These are phyloP conservation scores for Fusarium zealandicum DNA, from an alignment of 2,329 filamentous ascomycete genomes.

Conservation along the genomic window DNA sequence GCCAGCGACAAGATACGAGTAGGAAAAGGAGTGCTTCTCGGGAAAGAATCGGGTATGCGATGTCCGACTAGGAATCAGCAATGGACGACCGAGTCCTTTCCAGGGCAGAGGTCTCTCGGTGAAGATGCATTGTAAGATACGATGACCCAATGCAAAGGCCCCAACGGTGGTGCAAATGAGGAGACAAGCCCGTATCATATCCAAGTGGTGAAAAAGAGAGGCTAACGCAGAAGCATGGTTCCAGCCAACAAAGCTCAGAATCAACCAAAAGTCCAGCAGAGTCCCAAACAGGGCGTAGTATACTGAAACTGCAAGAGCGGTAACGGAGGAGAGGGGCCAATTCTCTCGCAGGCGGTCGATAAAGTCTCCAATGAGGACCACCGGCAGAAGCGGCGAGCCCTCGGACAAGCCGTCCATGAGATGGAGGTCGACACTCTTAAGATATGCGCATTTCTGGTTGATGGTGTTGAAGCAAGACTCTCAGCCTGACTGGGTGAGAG, in stretches of 20 bases:
- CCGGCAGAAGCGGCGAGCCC: constrained; percentile 34
- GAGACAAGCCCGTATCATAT: constrained; percentile 3
- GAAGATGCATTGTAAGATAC: not conserved
- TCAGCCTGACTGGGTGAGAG: constrained; percentile 4
- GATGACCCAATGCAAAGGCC: not conserved
- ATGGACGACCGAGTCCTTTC: constrained; percentile 44
- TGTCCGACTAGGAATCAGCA: constrained; percentile 70
- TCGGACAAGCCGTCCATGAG: constrained; percentile 42
- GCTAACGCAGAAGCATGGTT: constrained; percentile 8
- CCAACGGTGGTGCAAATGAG: not conserved
- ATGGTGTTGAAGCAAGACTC: not conserved
- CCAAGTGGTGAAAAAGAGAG: constrained; percentile 3
- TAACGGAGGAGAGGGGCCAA: not conserved
- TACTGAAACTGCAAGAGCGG: constrained; percentile 1
- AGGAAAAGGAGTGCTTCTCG: constrained; percentile 70
- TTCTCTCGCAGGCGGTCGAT: constrained; percentile 18
- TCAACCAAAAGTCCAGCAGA: constrained; percentile 37
- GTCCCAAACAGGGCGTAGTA: constrained; percentile 34
- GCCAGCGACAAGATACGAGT: constrained; percentile 74
- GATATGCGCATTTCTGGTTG: constrained; percentile 20
- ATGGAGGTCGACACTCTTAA: constrained; percentile 8
- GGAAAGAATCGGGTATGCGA: constrained; percentile 73
- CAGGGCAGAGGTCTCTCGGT: not conserved
- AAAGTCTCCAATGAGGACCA: constrained; percentile 32
- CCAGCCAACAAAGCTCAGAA: constrained; percentile 38